Conservation (phyloP, 441 rosid species). For the Populus hybrid region DNA sequence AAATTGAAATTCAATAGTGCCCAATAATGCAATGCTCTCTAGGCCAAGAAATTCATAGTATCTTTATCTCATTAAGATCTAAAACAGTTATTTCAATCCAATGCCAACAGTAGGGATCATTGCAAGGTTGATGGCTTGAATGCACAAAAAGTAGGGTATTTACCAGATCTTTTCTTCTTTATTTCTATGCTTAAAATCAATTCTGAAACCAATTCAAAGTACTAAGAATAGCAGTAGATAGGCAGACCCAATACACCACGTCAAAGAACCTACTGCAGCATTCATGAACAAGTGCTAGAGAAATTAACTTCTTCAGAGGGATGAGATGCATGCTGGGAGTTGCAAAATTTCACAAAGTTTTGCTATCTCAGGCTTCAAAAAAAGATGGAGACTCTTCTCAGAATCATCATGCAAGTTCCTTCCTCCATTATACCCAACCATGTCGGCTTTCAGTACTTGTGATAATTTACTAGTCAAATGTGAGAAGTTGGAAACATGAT, state of each 20-base stretch:
- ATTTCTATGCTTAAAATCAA: not conserved
- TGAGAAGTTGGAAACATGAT: no score
- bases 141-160: not conserved
- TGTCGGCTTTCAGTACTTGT: no score
- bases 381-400: no score
- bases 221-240: no score
- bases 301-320: no score
- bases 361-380: no score
- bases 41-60: not conserved
- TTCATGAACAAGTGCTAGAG: no score
- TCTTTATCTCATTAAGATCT: not conserved
- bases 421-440: no score
- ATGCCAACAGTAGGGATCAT: not conserved
- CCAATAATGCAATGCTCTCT: not conserved
- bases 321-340: conserved; percentile 28
- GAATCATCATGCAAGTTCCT: no score
- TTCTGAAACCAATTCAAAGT: not conserved
- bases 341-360: conserved; percentile 50
- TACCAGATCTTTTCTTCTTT: not conserved
- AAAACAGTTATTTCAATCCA: not conserved
- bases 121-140: not conserved
- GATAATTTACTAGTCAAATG: no score
- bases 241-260: no score
- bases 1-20: not conserved
- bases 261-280: no score